phyloP scores from a whole-genome alignment of 129 eudicot genomes.

The Centrapalus pauciflorus region DNA sequence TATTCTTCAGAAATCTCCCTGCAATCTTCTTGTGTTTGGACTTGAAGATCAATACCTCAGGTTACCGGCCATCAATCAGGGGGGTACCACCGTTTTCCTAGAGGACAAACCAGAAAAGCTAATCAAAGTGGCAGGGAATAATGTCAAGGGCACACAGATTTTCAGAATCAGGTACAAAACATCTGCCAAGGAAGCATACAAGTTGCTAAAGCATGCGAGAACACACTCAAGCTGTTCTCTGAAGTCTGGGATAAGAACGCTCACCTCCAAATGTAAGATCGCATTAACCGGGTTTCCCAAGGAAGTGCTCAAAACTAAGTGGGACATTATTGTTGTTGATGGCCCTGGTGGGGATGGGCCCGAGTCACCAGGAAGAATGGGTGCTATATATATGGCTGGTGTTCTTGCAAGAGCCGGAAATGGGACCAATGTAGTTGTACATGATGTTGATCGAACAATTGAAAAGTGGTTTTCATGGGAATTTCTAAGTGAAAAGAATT shows the following conservation, averaged over 20 bases:
- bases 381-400: constrained; percentile 77
- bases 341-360: constrained; percentile 76
- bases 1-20: constrained; percentile 53
- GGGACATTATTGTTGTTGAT: constrained; percentile 87
- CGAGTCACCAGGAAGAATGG: constrained; percentile 84
- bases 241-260: constrained; percentile 12
- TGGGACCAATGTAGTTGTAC: constrained; percentile 68
- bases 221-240: constrained; percentile 46
- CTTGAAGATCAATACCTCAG: constrained; percentile 49
- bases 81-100: constrained; percentile 63
- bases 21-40: constrained; percentile 87
- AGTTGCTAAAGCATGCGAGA: constrained; percentile 72
- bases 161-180: constrained; percentile 43
- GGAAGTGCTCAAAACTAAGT: constrained; percentile 46
- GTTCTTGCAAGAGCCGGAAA: constrained; percentile 69
- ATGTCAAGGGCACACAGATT: constrained; percentile 32
- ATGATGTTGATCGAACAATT: constrained; percentile 75
- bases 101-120: constrained; percentile 52
- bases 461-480: constrained; percentile 98
- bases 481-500: constrained; percentile 67
- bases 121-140: not conserved
- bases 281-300: constrained; percentile 53
- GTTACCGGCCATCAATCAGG: constrained; percentile 43
- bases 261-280: constrained; percentile 52
- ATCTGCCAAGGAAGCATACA: constrained; percentile 68